These are phyloP conservation scores for Quercus agrifolia DNA, from an alignment of 306 rosid genomes.

Conservation along the genomic window DNA sequence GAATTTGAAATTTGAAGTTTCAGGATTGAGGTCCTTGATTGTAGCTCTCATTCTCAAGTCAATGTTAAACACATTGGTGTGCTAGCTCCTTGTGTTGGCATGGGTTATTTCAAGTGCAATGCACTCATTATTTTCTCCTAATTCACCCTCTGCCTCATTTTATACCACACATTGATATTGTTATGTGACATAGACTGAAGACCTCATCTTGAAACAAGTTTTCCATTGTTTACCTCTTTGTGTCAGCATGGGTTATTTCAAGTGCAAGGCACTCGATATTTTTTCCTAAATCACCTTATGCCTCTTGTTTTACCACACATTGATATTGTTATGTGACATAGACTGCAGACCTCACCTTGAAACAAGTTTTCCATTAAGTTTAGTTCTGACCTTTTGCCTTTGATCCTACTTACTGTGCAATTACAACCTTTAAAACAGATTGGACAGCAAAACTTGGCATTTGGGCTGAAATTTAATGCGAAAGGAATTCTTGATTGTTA, in stretches of 20 bases:
- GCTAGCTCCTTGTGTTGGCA: not conserved
- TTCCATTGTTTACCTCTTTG: not conserved
- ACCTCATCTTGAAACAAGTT: not conserved
- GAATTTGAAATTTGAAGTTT: not conserved
- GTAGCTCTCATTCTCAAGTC: not conserved
- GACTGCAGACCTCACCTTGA: constrained; percentile 3
- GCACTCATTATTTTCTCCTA: not conserved
- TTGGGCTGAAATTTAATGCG: constrained; percentile 86
- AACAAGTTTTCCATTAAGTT: not conserved
- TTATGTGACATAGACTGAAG: constrained; percentile 1
- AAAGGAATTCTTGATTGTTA: constrained; percentile 81
- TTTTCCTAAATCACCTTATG: not conserved
- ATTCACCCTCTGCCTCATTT: constrained; percentile 3
- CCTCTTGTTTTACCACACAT: not conserved
- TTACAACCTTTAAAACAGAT: constrained; percentile 42
- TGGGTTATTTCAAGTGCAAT: not conserved
- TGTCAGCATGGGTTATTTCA: too few species aligned
- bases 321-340: not conserved
- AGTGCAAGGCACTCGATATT: too few species aligned
- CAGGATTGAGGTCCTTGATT: not conserved
- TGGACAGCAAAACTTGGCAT: constrained; percentile 78
- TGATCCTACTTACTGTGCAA: constrained; percentile 7
- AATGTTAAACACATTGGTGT: not conserved
- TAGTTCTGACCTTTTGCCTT: constrained; percentile 15
- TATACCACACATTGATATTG: not conserved